Base-by-base conservation (phyloP, 371 early-diverging fungal species). In the Fennellomyces sp. region DNA sequence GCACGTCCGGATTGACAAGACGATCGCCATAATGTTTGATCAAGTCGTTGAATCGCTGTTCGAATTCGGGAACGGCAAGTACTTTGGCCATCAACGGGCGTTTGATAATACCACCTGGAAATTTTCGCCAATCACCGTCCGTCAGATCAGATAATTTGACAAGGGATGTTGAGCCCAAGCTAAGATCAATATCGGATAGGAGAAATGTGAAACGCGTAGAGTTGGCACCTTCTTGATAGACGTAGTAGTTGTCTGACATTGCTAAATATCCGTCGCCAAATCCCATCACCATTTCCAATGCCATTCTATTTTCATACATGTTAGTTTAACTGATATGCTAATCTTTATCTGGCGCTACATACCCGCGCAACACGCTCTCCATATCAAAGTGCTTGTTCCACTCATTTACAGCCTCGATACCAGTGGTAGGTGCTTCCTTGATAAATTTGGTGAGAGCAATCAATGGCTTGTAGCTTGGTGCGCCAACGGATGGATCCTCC, bases 191-290 rank as follows among this genome's bases (percentile, higher is more conserved):
- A 33, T 78, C 78, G 5, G 72, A 64, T 29, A 72, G 35, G 0
- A 74, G 45, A 33, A 65, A 77, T 11, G 68, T 60, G 27, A 64
- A 69, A 0, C 60, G 54, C 2, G 33, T 19, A 0, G 29, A 38
- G 10, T 28, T 30, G 0, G 56, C 26, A 11, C 38, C 19, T 28
- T 39, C 42, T 13, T 42, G 56, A 28, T 70, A 72, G 2, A 74
- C 15, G 19, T 68, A 78, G 31, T 62, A 78, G 38, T 78, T 78
- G 38, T 74, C 61, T n/a, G 62, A 65, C 58, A 59, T 64, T 0
- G 70, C 39, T 15, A 63, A 19, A 23, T 70, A 74, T 5, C 73
- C 73, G 49, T 78, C 78, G n/a, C 65, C 45, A n/a, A 66, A 74
- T 4, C 73, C 78, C 11, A 64, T 13, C 3, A 72, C 38, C 4